phyloP scores from a whole-genome alignment of 257 asterid species.

The Rhazya stricta region DNA sequence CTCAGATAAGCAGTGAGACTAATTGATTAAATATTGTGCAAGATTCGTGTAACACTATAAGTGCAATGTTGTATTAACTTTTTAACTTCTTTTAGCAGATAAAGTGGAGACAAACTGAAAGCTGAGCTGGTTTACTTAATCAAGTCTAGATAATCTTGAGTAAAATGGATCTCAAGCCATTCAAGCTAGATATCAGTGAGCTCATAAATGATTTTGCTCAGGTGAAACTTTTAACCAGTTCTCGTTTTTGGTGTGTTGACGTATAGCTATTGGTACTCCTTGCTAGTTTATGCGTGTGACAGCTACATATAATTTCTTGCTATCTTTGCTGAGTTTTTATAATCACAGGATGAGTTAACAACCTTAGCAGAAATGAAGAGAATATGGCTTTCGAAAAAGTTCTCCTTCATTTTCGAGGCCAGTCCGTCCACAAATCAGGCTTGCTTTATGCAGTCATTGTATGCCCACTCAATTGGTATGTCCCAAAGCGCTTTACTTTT shows the following conservation, averaged over 20 bases:
- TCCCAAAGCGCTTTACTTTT: not conserved
- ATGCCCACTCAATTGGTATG: slow-evolving; percentile 62
- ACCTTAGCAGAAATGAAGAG: slow-evolving; percentile 64
- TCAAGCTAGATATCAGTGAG: slow-evolving; percentile 81
- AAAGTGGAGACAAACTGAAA: not conserved
- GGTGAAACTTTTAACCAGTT: slow-evolving; percentile 27
- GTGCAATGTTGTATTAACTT: not conserved
- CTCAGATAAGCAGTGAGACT: not conserved
- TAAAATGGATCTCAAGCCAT: slow-evolving; percentile 63
- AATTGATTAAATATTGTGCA: not conserved
- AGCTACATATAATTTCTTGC: not conserved
- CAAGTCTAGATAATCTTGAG: not conserved
- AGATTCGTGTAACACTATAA: not conserved
- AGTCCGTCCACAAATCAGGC: slow-evolving; percentile 73
- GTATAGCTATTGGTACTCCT: not conserved
- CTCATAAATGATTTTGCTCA: slow-evolving; percentile 58
- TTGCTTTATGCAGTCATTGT: slow-evolving; percentile 82
- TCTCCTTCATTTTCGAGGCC: slow-evolving; percentile 77
- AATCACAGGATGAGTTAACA: slow-evolving; percentile 47
- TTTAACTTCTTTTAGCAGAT: not conserved
- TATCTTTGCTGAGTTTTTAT: slow-evolving; percentile 1
- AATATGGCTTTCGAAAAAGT: slow-evolving; percentile 67
- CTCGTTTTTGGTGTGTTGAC: not conserved
- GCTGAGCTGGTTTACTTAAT: not conserved
- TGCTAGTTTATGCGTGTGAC: slow-evolving; percentile 6